phyloP scores from a whole-genome alignment of 495 filamentous ascomycete genomes.

The Pseudomonodictys pantanalensis region DNA sequence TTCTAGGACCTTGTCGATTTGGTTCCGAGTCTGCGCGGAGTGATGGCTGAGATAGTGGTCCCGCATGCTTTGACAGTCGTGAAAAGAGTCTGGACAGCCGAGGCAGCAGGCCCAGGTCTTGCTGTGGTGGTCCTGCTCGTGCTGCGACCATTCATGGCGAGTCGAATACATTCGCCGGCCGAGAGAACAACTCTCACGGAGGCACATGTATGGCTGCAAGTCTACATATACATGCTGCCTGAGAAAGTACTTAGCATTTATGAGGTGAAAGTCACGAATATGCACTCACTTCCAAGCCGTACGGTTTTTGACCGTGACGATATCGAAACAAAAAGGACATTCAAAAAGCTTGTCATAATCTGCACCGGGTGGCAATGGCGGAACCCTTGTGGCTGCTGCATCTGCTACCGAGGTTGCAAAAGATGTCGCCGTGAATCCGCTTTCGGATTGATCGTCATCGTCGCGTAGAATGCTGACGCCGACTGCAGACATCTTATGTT shows the following conservation, averaged over 20 bases:
- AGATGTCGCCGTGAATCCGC: neutral
- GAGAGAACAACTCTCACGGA: neutral
- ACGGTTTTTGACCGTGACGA: neutral
- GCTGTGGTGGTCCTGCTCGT: neutral
- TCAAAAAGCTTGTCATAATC: neutral
- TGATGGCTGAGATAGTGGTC: neutral
- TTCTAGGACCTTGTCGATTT: neutral
- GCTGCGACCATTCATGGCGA: neutral
- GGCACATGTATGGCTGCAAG: neutral
- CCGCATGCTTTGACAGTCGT: neutral
- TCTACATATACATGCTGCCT: neutral
- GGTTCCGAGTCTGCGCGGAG: neutral
- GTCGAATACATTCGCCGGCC: neutral
- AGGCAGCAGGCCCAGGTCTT: neutral
- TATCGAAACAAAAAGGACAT: neutral
- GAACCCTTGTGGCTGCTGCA: neutral
- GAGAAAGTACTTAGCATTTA: neutral
- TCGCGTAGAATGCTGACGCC: neutral
- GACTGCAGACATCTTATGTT: neutral
- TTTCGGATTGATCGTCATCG: neutral
- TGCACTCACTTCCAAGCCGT: neutral
- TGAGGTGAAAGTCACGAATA: neutral
- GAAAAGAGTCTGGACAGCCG: neutral
- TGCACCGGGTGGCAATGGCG: neutral
- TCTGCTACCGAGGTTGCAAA: neutral